Evolutionary conservation across 805 yeast genomes (phyloP), one percentile per base, ranked within the genome.

Genomic region (Candida montana): DNA sequence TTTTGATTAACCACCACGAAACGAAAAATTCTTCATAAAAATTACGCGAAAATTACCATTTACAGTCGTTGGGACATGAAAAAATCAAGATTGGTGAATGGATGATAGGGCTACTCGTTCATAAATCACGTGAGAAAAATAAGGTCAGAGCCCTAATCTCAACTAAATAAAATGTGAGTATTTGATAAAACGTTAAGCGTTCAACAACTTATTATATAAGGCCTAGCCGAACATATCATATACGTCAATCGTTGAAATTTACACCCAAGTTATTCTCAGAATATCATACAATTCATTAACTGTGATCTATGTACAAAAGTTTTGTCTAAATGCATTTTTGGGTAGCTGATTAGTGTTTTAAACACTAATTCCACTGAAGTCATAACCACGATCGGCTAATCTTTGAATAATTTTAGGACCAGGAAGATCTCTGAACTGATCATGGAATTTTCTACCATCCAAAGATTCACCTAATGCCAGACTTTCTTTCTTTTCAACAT

Each of bases 401-500:
- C 69, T 66, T 32, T 63, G 56, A 31, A 81, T 63, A 27, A 84
- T 58, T 45, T 77, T 76, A 38, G 65, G 69, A 35, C 71, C 67
- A 27, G 73, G 53, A 49, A 69, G 57, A 42, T 62, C 68, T 50
- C 72, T 63, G 64, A 71, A 53, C 15, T 41, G 39, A 23, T 50
- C 52, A 37, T 48, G 54, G 72, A 81, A 83, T 37, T 68, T 60
- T 36, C 65, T 71, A 58, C 71, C 75, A 13, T 67, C 61, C 10
- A 79, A 47, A 1, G 60, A 61, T 38, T 69, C 71, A 44, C 74
- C 75, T 46, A 65, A 60, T 6, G 73, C 69, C 37, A 64, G 55
- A 19, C 57, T 53, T 44, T 69, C 72, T 39, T 65, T 52, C 53
- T 66, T 65, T 41, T 71, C 83, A 29, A 65, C 64, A 10, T 78